Percentiles rank a stretch among this genome's conserved stretches.
Evolutionary conservation across 2,329 filamentous ascomycete genomes (phyloP).

Genomic region (Fonsecaea multimorphosa): DNA sequence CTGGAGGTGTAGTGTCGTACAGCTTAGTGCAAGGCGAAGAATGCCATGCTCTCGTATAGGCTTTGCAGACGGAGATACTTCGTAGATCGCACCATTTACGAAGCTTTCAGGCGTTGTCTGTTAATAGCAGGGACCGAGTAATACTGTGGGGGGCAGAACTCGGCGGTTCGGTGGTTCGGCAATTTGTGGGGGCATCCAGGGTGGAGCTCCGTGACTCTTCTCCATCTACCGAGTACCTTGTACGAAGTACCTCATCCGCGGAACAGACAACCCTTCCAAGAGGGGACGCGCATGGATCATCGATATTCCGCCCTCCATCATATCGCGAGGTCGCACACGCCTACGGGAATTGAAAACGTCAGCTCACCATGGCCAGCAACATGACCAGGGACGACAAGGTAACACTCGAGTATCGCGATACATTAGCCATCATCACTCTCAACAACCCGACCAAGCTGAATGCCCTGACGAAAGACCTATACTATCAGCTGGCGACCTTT

Average conservation of each 20-base stretch:
- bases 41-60: conserved; percentile 3
- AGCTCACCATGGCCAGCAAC: conserved; percentile 9
- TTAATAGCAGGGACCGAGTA: neutral
- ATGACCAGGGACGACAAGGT: conserved; percentile 5
- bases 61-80: too few species aligned
- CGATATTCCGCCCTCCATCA: conserved; percentile 7
- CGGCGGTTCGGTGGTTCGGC: conserved; percentile 1
- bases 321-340: conserved; percentile 6
- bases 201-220: neutral
- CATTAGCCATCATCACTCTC: conserved; percentile 81
- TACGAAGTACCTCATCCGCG: too few species aligned
- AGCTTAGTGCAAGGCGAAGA: conserved; percentile 11
- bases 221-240: neutral
- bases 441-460: conserved; percentile 86
- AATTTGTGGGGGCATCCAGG: neutral
- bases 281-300: conserved; percentile 4
- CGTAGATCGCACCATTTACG: conserved; percentile 2
- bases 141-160: neutral
- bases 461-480: conserved; percentile 72
- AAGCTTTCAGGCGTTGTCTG: conserved; percentile 10
- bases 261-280: too few species aligned
- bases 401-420: conserved; percentile 54
- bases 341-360: neutral
- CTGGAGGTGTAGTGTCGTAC: neutral
- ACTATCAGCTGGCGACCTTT: conserved; percentile 74